A percentile compares a stretch with the other conserved stretches of the same genome.
Conservation (phyloP, 805 yeast genomes). For the Kodamaea kaohsiungensis region DNA sequence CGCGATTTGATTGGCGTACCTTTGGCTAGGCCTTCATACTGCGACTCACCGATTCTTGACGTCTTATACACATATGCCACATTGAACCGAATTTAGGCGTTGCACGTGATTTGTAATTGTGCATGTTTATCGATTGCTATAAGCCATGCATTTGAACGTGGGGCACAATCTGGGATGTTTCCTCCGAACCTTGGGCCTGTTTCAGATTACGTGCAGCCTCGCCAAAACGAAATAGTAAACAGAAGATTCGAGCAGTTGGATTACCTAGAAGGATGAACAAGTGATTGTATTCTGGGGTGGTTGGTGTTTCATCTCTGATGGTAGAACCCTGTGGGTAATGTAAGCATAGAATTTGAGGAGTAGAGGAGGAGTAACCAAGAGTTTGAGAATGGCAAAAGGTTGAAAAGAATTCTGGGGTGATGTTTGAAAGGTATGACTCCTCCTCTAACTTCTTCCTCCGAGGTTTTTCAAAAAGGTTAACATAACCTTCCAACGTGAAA, state of each 20-base stretch:
- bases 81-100: background rate
- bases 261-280: background rate
- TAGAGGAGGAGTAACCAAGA: too few relatives aligned
- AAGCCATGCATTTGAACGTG: background rate
- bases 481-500: too few relatives aligned
- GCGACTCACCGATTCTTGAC: background rate
- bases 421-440: too few relatives aligned
- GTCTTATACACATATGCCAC: background rate
- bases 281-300: background rate
- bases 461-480: too few relatives aligned
- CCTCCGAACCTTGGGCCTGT: background rate
- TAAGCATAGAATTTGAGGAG: too few relatives aligned
- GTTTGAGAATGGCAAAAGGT: too few relatives aligned
- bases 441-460: too few relatives aligned
- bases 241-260: background rate
- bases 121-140: too few relatives aligned
- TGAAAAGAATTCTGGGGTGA: too few relatives aligned
- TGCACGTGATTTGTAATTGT: background rate
- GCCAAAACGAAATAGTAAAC: background rate
- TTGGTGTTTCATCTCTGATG: too few relatives aligned
- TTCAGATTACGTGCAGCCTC: background rate
- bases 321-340: too few relatives aligned
- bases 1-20: background rate
- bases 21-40: too few relatives aligned
- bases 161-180: background rate